Percentiles rank a stretch among this genome's conserved stretches.
Conservation (phyloP, 257 asterid species). For the Agastache rugosa region DNA sequence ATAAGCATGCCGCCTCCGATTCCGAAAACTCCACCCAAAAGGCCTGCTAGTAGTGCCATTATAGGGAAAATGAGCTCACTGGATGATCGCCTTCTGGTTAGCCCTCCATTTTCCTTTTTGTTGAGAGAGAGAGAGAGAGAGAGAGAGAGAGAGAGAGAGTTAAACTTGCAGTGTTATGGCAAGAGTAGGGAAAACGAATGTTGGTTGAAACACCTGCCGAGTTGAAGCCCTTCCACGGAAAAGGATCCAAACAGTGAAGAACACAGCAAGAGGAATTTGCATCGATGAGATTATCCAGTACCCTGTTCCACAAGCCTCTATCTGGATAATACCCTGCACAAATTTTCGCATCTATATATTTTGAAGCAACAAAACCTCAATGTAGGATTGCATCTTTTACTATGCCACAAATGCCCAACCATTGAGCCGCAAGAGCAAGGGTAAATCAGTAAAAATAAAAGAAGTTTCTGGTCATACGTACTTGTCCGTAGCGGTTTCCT, state of each 20-base stretch:
- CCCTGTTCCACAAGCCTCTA: slow-evolving; percentile 72
- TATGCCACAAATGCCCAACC: too few relatives aligned
- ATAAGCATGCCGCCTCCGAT: slow-evolving; percentile 96
- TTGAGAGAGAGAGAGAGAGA: too few relatives aligned
- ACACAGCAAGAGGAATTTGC: slow-evolving; percentile 73
- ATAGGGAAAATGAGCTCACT: slow-evolving; percentile 58
- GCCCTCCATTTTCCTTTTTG: slow-evolving; percentile 50
- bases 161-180: background rate
- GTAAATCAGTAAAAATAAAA: too few relatives aligned
- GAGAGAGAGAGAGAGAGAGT: background rate
- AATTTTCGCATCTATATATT: background rate
- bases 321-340: slow-evolving; percentile 62
- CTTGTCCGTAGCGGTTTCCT: slow-evolving; percentile 78
- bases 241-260: slow-evolving; percentile 65
- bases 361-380: background rate
- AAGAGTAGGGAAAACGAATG: background rate
- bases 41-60: slow-evolving; percentile 83
- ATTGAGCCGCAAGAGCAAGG: too few relatives aligned
- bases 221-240: slow-evolving; percentile 37
- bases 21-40: slow-evolving; percentile 83
- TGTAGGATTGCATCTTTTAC: too few relatives aligned
- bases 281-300: slow-evolving; percentile 80
- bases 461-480: slow-evolving; percentile 16
- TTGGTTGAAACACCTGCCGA: slow-evolving; percentile 47
- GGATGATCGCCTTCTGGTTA: slow-evolving; percentile 25